Base-by-base conservation (phyloP, 1,284 basidiomycete genomes). In the Austroboletus novae-zelandiae region DNA sequence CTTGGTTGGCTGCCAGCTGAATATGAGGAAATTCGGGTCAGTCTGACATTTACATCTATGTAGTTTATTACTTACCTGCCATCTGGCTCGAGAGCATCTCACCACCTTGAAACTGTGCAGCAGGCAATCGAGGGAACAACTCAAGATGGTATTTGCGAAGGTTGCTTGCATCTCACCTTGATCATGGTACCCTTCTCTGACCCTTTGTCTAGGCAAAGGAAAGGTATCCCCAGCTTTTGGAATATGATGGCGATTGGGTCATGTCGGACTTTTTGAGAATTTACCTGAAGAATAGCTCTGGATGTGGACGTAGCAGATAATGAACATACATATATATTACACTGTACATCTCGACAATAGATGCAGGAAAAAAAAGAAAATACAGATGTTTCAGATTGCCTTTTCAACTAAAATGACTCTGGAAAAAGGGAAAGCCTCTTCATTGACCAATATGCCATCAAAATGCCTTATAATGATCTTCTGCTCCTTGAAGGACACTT, bases 241-340 rank as follows among this genome's bases (percentile, higher is more conserved):
- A n/a, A n/a, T n/a, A n/a, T n/a, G n/a, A n/a, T n/a, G 20, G 30
- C 32, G 11, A 9, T 43, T 54, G 51, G 53, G 53, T 53, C n/a
- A 34, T 53, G 9, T 42, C 45, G 3, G 37, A 54, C 17, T 53
- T 54, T 31, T 46, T 54, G 13, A 39, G 23, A 30, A 42, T 54
- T 5, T 52, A 41, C 25, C n/a, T 53, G 8, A 53, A 54, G 35
- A 53, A 54, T 39, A 51, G n/a, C n/a, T n/a, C n/a, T n/a, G n/a
- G n/a, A n/a, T n/a, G n/a, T n/a, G n/a, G n/a, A n/a, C n/a, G n/a
- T n/a, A n/a, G n/a, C n/a, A n/a, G n/a, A n/a, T n/a, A n/a, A n/a
- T n/a, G n/a, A n/a, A n/a, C n/a, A n/a, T n/a, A n/a, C n/a, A n/a
- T n/a, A n/a, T n/a, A n/a, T n/a, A n/a, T n/a, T n/a, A n/a, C n/a